A percentile compares a stretch with the other conserved stretches of the same genome.
phyloP scores from a whole-genome alignment of 345 rosid genomes.

The Brassica napus region DNA sequence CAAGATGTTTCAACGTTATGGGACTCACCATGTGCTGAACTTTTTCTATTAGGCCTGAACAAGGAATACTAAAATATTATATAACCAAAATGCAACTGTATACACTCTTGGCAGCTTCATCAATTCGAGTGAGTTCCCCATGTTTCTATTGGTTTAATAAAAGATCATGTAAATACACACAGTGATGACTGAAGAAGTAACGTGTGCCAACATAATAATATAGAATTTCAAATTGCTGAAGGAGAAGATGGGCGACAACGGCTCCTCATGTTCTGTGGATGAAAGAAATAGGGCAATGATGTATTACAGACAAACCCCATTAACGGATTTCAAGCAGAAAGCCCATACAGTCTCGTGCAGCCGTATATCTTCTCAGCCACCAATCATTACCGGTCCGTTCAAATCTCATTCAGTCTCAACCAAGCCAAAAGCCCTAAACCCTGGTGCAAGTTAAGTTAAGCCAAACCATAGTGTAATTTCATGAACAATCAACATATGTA shows the following conservation, averaged over 20 bases:
- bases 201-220: conserved; percentile 26
- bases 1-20: conserved; percentile 32
- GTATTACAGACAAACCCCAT: conserved; percentile 40
- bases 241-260: conserved; percentile 38
- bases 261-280: conserved; percentile 42
- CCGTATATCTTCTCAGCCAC: conserved; percentile 17
- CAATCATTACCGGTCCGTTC: conserved; percentile 23
- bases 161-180: not conserved
- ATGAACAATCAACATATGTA: conserved; percentile 11
- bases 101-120: conserved; percentile 18
- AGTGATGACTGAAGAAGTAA: conserved; percentile 5
- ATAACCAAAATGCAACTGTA: not conserved
- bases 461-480: not conserved
- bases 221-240: conserved; percentile 24
- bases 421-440: conserved; percentile 29
- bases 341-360: conserved; percentile 45
- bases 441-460: conserved; percentile 3
- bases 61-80: not conserved
- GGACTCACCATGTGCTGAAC: conserved; percentile 38
- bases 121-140: conserved; percentile 33
- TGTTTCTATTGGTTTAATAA: not conserved
- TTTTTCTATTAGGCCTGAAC: not conserved
- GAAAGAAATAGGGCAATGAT: conserved; percentile 34
- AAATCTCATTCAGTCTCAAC: conserved; percentile 13
- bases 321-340: conserved; percentile 33